A percentile compares a stretch with the other conserved stretches of the same genome.
These are phyloP conservation scores for Xylaria bambusicola DNA, from an alignment of 495 filamentous ascomycete species.

Conservation along the genomic window DNA sequence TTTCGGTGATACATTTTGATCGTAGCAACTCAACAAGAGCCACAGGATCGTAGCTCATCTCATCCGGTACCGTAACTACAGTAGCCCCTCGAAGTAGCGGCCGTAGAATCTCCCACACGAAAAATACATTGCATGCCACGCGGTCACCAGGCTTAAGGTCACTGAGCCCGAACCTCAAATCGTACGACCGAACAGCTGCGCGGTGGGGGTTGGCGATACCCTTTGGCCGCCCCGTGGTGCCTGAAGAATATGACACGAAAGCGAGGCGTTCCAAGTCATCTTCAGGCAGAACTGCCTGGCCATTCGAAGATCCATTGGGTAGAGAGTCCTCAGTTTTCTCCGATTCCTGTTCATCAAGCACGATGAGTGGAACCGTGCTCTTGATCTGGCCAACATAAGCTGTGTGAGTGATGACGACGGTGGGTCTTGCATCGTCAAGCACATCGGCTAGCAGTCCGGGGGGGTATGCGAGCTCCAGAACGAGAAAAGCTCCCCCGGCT, in stretches of 20 bases:
- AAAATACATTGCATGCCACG: slow-evolving; percentile 74
- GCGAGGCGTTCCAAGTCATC: slow-evolving; percentile 65
- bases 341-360: slow-evolving; percentile 50
- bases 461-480: slow-evolving; percentile 69
- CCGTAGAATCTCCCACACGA: slow-evolving; percentile 73
- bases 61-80: slow-evolving; percentile 65
- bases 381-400: slow-evolving; percentile 59
- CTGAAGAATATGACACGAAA: slow-evolving; percentile 68
- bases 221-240: slow-evolving; percentile 69
- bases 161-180: slow-evolving; percentile 62
- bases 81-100: slow-evolving; percentile 69
- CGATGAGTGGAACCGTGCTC: slow-evolving; percentile 53
- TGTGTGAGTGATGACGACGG: slow-evolving; percentile 60
- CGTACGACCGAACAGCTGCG: slow-evolving; percentile 65
- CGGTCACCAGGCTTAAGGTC: slow-evolving; percentile 65
- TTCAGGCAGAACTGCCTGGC: slow-evolving; percentile 47
- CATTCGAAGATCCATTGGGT: slow-evolving; percentile 40
- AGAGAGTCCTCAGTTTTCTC: slow-evolving; percentile 24
- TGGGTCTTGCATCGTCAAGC: slow-evolving; percentile 63
- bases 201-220: slow-evolving; percentile 70
- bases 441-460: slow-evolving; percentile 65
- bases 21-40: slow-evolving; percentile 65
- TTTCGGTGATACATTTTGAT: slow-evolving; percentile 62
- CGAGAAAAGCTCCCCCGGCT: slow-evolving; percentile 69
- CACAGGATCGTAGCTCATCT: slow-evolving; percentile 67